Evolutionary conservation across 2,329 filamentous ascomycete genomes (phyloP).

Genomic region (Parastagonospora nodorum): DNA sequence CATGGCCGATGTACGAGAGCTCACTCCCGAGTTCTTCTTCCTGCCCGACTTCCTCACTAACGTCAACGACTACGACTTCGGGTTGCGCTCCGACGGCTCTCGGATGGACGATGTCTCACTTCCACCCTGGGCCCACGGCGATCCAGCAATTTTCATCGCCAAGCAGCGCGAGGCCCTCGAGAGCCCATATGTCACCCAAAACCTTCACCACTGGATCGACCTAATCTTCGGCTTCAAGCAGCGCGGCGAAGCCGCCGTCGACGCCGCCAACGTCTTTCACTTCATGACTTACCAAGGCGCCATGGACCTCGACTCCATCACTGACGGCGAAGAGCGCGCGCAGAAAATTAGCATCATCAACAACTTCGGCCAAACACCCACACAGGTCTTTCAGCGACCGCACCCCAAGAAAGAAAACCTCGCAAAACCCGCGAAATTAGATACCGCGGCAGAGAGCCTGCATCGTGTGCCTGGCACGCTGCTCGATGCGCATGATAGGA

Average conservation of each 20-base stretch:
- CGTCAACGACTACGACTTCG: slow-evolving; percentile 92
- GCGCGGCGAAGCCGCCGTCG: slow-evolving; percentile 86
- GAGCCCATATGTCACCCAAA: slow-evolving; percentile 86
- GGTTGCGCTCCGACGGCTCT: slow-evolving; percentile 77
- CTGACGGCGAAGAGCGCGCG: slow-evolving; percentile 82
- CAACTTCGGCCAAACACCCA: slow-evolving; percentile 96
- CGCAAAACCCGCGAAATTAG: slow-evolving; percentile 71
- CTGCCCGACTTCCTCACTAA: slow-evolving; percentile 95
- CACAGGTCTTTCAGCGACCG: slow-evolving; percentile 85
- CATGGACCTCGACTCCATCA: slow-evolving; percentile 88
- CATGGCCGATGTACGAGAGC: slow-evolving; percentile 90
- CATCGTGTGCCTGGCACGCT: slow-evolving; percentile 79
- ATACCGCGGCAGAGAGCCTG: slow-evolving; percentile 76
- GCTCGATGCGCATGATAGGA: slow-evolving; percentile 75
- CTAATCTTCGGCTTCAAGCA: slow-evolving; percentile 94
- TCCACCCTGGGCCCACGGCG: slow-evolving; percentile 96
- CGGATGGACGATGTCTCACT: slow-evolving; percentile 84
- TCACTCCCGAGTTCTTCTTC: slow-evolving; percentile 97
- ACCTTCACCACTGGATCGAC: slow-evolving; percentile 94
- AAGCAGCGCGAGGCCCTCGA: slow-evolving; percentile 96
- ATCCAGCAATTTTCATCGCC: slow-evolving; percentile 91
- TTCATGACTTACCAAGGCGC: slow-evolving; percentile 94
- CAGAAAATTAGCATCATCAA: slow-evolving; percentile 96
- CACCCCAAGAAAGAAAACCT: slow-evolving; percentile 76
- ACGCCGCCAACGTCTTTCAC: slow-evolving; percentile 94